Conservation (phyloP, 768 basidiomycete species). For the Fibroporia radiculosa region DNA sequence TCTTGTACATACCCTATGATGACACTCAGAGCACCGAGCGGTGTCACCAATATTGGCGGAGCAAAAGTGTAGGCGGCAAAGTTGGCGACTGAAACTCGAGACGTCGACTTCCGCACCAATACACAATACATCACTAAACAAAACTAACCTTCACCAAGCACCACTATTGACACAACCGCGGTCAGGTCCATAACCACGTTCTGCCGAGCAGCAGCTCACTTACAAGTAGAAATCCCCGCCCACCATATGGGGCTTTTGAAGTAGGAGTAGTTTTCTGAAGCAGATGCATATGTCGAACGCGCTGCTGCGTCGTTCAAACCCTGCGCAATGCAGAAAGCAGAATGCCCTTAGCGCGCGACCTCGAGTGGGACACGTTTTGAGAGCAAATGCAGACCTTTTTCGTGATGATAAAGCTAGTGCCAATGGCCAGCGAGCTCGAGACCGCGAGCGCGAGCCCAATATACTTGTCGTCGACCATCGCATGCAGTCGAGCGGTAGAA, state of each 20-base stretch:
- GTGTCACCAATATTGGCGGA: conserved; percentile 96
- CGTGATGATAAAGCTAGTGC: conserved; percentile 96
- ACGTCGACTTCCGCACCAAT: no score
- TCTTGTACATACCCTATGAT: conserved; percentile 81
- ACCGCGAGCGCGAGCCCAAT: conserved; percentile 89
- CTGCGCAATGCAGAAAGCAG: no score
- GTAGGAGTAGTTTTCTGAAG: conserved; percentile 82
- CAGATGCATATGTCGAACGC: conserved; percentile 41
- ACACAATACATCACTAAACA: no score
- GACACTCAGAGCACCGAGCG: conserved; percentile 93
- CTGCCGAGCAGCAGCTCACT: conserved; percentile 27
- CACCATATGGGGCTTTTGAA: conserved; percentile 94
- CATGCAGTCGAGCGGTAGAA: no score
- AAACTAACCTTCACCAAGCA: conserved; percentile 79
- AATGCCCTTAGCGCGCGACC: neutral
- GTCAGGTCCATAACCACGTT: neutral
- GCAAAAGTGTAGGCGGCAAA: conserved; percentile 98
- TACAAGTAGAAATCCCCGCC: conserved; percentile 89
- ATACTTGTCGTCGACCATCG: conserved; percentile 89
- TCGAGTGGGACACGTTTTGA: neutral
- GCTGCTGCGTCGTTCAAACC: conserved; percentile 83
- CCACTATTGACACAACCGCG: conserved; percentile 45
- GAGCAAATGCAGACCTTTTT: conserved; percentile 67
- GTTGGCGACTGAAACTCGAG: conserved; percentile 59
- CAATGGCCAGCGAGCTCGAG: conserved; percentile 79